phyloP scores from a whole-genome alignment of 129 eudicot species.

The Smallanthus sonchifolius region DNA sequence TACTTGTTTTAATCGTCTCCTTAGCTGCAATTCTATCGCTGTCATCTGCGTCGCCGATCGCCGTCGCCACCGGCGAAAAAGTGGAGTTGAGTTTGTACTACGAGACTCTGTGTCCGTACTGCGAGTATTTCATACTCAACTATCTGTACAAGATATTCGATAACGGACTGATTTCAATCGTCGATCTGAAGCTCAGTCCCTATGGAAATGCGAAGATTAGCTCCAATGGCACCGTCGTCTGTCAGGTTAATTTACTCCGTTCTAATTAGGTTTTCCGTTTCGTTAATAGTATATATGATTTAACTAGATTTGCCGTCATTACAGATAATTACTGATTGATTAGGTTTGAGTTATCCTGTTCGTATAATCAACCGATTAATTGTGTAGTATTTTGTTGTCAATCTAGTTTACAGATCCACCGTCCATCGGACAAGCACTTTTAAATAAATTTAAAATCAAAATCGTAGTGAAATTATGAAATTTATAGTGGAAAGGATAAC shows the following conservation, averaged over 20 bases:
- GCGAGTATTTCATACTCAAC: constrained; percentile 57
- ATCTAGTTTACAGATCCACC: neutral
- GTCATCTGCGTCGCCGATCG: constrained; percentile 13
- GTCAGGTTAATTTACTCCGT: constrained; percentile 48
- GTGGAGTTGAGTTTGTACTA: constrained; percentile 53
- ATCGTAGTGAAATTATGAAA: neutral
- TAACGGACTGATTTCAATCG: constrained; percentile 40
- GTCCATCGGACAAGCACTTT: neutral
- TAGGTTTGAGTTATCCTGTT: neutral
- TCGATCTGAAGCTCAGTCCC: constrained; percentile 64
- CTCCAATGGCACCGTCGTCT: constrained; percentile 48
- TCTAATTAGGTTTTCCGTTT: neutral
- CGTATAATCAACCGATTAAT: neutral
- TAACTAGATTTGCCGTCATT: neutral
- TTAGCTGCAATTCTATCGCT: neutral
- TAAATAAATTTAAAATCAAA: neutral
- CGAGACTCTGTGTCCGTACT: constrained; percentile 68
- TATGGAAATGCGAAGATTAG: constrained; percentile 63
- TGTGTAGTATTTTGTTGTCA: neutral
- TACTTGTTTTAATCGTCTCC: neutral
- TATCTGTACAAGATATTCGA: constrained; percentile 50
- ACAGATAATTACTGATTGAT: neutral
- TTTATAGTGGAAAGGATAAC: no score
- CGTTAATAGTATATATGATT: neutral
- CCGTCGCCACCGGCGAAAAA: constrained; percentile 28